Evolutionary conservation across 1,284 basidiomycete genomes (phyloP).

Genomic region (Sanghuangporus weigelae): DNA sequence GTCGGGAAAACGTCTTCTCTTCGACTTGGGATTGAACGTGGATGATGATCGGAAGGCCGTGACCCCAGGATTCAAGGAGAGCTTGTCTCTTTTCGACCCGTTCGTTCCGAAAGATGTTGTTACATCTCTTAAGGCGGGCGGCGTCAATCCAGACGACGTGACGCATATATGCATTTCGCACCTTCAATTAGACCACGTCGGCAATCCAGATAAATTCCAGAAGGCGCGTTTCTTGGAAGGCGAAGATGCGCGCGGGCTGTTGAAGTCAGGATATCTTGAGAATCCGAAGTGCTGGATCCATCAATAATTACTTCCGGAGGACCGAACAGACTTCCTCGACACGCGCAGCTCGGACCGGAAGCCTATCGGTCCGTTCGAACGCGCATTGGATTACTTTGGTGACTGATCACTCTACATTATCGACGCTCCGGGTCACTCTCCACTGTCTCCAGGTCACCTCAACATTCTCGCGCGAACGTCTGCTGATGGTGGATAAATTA

Average conservation of each 20-base stretch:
- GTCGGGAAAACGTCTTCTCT: slow-evolving; percentile 16
- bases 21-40: slow-evolving; percentile 20
- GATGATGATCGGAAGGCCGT: slow-evolving; percentile 5
- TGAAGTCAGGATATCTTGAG: slow-evolving; percentile 38
- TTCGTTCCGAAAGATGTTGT: slow-evolving; percentile 36
- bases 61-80: slow-evolving; percentile 27
- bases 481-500: slow-evolving; percentile 48
- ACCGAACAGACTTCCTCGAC: slow-evolving; percentile 36
- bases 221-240: slow-evolving; percentile 43
- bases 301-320: slow-evolving; percentile 35
- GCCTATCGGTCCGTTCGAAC: slow-evolving; percentile 45
- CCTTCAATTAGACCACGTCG: slow-evolving; percentile 41
- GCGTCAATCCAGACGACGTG: slow-evolving; percentile 36
- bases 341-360: slow-evolving; percentile 26
- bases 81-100: background rate
- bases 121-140: slow-evolving; percentile 45
- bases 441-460: slow-evolving; percentile 48
- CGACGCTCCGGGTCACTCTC: slow-evolving; percentile 49
- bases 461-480: slow-evolving; percentile 52
- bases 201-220: slow-evolving; percentile 40
- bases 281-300: slow-evolving; percentile 33
- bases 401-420: slow-evolving; percentile 56
- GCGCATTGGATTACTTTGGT: slow-evolving; percentile 46
- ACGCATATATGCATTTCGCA: slow-evolving; percentile 43
- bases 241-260: slow-evolving; percentile 29